Evolutionary conservation across 441 rosid species (phyloP).

Genomic region (Erysimum pusillum): DNA sequence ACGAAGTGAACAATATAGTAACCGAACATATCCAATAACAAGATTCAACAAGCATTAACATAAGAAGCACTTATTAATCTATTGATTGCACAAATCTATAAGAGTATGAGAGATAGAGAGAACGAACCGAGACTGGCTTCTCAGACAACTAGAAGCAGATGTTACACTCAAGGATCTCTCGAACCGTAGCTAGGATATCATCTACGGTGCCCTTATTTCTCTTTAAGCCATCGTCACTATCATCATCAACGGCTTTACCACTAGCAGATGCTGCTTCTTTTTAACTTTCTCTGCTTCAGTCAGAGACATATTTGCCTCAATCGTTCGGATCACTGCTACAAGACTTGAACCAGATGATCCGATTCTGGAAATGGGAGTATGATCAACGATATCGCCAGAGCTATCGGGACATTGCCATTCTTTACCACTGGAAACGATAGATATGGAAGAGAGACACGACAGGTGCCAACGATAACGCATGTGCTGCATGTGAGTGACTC

Average conservation of each 20-base stretch:
- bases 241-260: conserved; percentile 44
- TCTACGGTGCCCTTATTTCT: no score
- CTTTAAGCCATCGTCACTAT: background rate
- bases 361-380: conserved; percentile 7
- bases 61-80: no score
- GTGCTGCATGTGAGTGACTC: conserved; percentile 64
- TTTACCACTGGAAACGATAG: conserved; percentile 35
- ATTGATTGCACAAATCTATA: no score
- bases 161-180: no score
- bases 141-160: no score
- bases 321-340: conserved; percentile 61
- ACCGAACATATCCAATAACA: no score
- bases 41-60: no score
- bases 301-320: conserved; percentile 58
- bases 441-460: conserved; percentile 58
- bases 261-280: conserved; percentile 63
- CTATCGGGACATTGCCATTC: conserved; percentile 82
- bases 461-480: conserved; percentile 74
- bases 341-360: conserved; percentile 28
- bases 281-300: conserved; percentile 68
- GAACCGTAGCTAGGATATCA: no score
- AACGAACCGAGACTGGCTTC: no score
- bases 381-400: conserved; percentile 36
- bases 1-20: no score
- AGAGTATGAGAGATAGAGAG: no score